Evolutionary conservation across 441 rosid genomes (phyloP).

Genomic region (Isatis lusitanica): DNA sequence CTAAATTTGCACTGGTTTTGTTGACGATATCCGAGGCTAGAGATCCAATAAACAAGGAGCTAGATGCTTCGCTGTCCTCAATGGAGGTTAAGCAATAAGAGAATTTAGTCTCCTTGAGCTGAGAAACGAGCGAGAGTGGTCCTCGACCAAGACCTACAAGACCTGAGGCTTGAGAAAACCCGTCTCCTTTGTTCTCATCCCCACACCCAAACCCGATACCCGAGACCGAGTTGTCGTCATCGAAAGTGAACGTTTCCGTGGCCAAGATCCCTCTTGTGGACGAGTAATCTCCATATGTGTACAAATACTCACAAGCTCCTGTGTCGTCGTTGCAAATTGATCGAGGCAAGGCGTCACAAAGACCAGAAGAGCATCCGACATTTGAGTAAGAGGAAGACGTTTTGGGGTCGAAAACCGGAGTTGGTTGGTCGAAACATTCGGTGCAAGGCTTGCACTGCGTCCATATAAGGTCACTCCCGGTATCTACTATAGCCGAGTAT

Average conservation of each 20-base stretch:
- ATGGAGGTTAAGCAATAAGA: slow-evolving; percentile 39
- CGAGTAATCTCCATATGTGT: slow-evolving; percentile 86
- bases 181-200: slow-evolving; percentile 71
- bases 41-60: slow-evolving; percentile 38
- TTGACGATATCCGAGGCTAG: slow-evolving; percentile 16
- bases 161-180: slow-evolving; percentile 82
- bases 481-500: slow-evolving; percentile 75
- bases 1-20: background rate
- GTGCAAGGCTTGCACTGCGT: slow-evolving; percentile 91
- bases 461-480: slow-evolving; percentile 95
- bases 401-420: slow-evolving; percentile 74
- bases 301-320: slow-evolving; percentile 63
- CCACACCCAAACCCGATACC: slow-evolving; percentile 86
- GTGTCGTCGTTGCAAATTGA: slow-evolving; percentile 38
- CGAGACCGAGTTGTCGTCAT: slow-evolving; percentile 42
- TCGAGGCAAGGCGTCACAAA: slow-evolving; percentile 59
- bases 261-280: slow-evolving; percentile 72
- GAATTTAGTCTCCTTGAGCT: slow-evolving; percentile 34
- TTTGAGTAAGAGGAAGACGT: slow-evolving; percentile 60
- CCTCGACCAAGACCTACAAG: slow-evolving; percentile 85
- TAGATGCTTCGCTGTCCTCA: slow-evolving; percentile 32
- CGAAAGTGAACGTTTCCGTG: slow-evolving; percentile 73
- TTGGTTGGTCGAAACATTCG: slow-evolving; percentile 71
- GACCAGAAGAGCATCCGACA: slow-evolving; percentile 54
- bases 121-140: slow-evolving; percentile 33